A percentile compares a stretch with the other conserved stretches of the same genome.
Conservation (phyloP, 2,329 filamentous ascomycete genomes). For the Nemania sp. region DNA sequence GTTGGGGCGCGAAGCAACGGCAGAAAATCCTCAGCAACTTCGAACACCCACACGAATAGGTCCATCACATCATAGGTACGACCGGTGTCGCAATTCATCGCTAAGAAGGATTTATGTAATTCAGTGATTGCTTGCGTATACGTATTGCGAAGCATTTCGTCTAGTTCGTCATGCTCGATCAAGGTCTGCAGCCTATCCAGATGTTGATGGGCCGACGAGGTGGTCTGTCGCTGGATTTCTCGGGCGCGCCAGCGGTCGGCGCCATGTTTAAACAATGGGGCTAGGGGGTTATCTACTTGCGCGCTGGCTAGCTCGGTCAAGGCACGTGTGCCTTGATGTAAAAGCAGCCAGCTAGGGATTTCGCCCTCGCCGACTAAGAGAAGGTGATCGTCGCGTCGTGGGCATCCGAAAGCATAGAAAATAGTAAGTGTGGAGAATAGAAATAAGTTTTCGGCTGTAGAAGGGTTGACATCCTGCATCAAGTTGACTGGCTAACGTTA, state of each 20-base stretch:
- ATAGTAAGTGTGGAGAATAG: slow-evolving; percentile 39
- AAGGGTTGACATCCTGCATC: slow-evolving; percentile 13
- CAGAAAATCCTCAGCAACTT: slow-evolving; percentile 46
- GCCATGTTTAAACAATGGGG: slow-evolving; percentile 33
- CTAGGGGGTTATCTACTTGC: slow-evolving; percentile 16
- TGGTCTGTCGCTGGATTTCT: neutral
- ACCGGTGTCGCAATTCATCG: slow-evolving; percentile 6
- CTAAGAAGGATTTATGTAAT: slow-evolving; percentile 31
- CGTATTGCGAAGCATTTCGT: slow-evolving; percentile 6
- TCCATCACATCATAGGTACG: slow-evolving; percentile 40
- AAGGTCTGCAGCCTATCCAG: slow-evolving; percentile 15
- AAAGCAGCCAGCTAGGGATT: slow-evolving; percentile 47
- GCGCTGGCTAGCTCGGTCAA: slow-evolving; percentile 22
- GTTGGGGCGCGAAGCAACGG: slow-evolving; percentile 43
- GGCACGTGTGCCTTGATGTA: slow-evolving; percentile 36
- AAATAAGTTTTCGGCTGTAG: slow-evolving; percentile 30
- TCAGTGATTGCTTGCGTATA: slow-evolving; percentile 29
- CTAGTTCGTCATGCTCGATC: slow-evolving; percentile 9
- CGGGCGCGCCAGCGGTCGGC: slow-evolving; percentile 21
- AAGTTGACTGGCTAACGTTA: slow-evolving; percentile 5
- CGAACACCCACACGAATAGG: slow-evolving; percentile 51
- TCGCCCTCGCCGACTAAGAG: slow-evolving; percentile 36
- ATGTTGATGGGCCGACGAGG: slow-evolving; percentile 11
- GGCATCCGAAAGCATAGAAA: slow-evolving; percentile 37
- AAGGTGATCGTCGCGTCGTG: slow-evolving; percentile 25